Conservation (phyloP, 805 yeast species). For the Clavispora carvajalis region DNA sequence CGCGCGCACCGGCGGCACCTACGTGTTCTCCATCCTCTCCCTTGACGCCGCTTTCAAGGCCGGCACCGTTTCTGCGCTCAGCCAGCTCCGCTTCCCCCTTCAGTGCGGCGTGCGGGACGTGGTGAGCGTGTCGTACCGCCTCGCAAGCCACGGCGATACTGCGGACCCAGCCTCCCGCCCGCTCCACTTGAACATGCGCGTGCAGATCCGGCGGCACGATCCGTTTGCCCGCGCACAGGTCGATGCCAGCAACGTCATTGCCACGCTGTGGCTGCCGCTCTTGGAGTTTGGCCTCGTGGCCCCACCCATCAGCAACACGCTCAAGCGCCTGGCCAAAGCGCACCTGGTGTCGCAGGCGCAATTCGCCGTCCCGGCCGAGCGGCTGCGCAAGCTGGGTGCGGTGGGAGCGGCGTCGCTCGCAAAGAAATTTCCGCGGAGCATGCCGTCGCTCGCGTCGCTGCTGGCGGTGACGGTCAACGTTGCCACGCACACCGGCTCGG, state of each 20-base stretch:
- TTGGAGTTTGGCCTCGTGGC: slow-evolving; percentile 34
- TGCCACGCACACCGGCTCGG: slow-evolving; percentile 22
- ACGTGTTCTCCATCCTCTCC: slow-evolving; percentile 19
- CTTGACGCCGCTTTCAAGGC: slow-evolving; percentile 22
- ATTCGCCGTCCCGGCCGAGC: slow-evolving; percentile 1
- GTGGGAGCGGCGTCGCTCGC: too few species aligned
- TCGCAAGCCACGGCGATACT: slow-evolving; percentile 22
- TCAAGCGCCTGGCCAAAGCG: slow-evolving; percentile 23
- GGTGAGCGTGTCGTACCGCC: slow-evolving; percentile 7
- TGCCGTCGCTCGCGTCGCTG: slow-evolving; percentile 3
- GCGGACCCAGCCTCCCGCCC: background rate
- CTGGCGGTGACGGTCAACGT: slow-evolving; percentile 35
- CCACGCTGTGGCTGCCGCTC: slow-evolving; percentile 37
- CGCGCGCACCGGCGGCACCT: slow-evolving; percentile 4
- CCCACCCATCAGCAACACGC: slow-evolving; percentile 34
- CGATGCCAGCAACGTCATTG: slow-evolving; percentile 23
- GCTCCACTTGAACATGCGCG: background rate
- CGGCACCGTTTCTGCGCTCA: slow-evolving; percentile 22
- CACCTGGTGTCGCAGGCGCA: slow-evolving; percentile 15
- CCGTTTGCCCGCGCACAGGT: slow-evolving; percentile 1
- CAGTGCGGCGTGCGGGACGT: slow-evolving; percentile 8
- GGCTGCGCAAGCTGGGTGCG: too few species aligned
- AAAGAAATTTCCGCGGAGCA: too few species aligned
- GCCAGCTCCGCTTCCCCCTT: slow-evolving; percentile 6
- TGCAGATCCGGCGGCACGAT: background rate